Percentiles rank a stretch among this genome's conserved stretches.
phyloP scores from a whole-genome alignment of 2,329 filamentous ascomycete species.

The Thelonectria blattea region DNA sequence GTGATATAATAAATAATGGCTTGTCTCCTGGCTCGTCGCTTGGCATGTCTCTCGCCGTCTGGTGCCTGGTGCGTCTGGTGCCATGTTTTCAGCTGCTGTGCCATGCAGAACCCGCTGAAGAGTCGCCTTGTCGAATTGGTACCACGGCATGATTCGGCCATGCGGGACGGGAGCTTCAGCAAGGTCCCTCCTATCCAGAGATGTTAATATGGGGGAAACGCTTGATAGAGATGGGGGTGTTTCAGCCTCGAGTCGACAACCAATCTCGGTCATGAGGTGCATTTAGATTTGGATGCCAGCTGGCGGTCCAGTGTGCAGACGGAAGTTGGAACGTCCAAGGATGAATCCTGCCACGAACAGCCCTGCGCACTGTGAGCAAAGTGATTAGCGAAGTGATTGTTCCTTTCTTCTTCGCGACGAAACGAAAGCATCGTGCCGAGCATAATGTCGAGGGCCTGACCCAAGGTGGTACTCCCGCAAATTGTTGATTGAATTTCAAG shows the following conservation, averaged over 20 bases:
- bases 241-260: conserved; percentile 17
- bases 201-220: conserved; percentile 2
- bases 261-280: conserved; percentile 6
- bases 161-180: not conserved
- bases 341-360: not conserved
- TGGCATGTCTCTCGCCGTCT: conserved; percentile 7
- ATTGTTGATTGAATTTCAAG: conserved; percentile 12
- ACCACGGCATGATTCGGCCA: not conserved
- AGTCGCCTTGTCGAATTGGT: not conserved
- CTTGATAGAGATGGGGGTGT: conserved; percentile 12
- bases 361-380: not conserved
- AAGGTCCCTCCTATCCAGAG: not conserved
- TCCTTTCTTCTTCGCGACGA: not conserved
- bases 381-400: not conserved
- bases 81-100: not conserved
- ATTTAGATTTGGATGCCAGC: conserved; percentile 1
- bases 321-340: not conserved
- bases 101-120: no score
- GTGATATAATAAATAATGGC: not conserved
- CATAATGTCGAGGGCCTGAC: not conserved
- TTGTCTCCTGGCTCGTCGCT: not conserved
- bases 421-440: not conserved
- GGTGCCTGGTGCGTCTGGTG: not conserved
- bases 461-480: conserved; percentile 8
- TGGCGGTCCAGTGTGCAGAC: not conserved